phyloP scores from a whole-genome alignment of 371 early-diverging fungal genomes.

The Mortierella sp. region DNA sequence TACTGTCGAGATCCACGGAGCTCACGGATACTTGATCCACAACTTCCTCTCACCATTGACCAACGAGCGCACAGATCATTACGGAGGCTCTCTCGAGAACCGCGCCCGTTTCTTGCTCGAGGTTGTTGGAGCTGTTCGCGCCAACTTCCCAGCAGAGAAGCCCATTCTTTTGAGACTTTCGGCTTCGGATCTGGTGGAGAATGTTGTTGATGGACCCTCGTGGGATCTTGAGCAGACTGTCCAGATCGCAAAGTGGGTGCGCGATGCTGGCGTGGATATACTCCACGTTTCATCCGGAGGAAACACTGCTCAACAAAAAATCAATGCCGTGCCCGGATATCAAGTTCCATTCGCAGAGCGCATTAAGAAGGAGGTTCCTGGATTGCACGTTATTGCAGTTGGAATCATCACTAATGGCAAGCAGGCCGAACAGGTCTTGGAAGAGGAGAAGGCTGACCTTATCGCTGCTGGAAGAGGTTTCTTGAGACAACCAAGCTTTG shows the following conservation, averaged over 20 bases:
- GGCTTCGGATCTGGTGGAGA: slow-evolving; percentile 74
- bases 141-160: slow-evolving; percentile 80
- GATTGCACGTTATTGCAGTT: slow-evolving; percentile 75
- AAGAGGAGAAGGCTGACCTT: slow-evolving; percentile 78
- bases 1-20: slow-evolving; percentile 86
- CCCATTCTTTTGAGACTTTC: slow-evolving; percentile 88
- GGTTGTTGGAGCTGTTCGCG: slow-evolving; percentile 71
- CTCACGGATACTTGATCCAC: slow-evolving; percentile 82
- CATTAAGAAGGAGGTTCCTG: slow-evolving; percentile 69
- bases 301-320: slow-evolving; percentile 63
- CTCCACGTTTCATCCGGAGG: slow-evolving; percentile 83
- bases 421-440: slow-evolving; percentile 79
- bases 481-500: slow-evolving; percentile 77
- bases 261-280: slow-evolving; percentile 79
- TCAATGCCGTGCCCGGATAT: slow-evolving; percentile 68
- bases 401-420: slow-evolving; percentile 77
- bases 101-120: slow-evolving; percentile 79
- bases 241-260: slow-evolving; percentile 65
- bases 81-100: slow-evolving; percentile 86
- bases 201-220: slow-evolving; percentile 58
- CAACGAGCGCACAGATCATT: slow-evolving; percentile 88
- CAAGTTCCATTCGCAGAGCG: slow-evolving; percentile 80
- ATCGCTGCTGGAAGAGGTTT: slow-evolving; percentile 82
- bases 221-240: slow-evolving; percentile 80
- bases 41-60: slow-evolving; percentile 85